Percentiles rank a stretch among this genome's conserved stretches.
Evolutionary conservation across 352 stramenopile species (phyloP).

Genomic region (Phytophthora capsici): DNA sequence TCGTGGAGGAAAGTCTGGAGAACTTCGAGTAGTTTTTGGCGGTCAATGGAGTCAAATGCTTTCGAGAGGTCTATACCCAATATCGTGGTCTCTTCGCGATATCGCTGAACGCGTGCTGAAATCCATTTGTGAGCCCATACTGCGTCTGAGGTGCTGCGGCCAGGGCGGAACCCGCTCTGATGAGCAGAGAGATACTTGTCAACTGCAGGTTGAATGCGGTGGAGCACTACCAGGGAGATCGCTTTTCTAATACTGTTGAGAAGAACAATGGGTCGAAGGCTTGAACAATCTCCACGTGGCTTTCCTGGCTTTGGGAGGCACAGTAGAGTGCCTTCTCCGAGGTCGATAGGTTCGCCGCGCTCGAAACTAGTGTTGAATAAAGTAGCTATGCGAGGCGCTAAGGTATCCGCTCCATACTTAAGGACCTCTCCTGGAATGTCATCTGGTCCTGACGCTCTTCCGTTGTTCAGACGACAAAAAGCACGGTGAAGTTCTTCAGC

Average conservation of each 20-base stretch:
- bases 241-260: slow-evolving; percentile 10
- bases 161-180: neutral
- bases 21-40: neutral
- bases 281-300: neutral
- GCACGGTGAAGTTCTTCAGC: neutral
- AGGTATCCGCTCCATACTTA: slow-evolving; percentile 1
- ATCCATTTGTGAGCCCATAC: slow-evolving; percentile 7
- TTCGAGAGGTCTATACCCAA: slow-evolving; percentile 12
- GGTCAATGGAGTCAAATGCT: slow-evolving; percentile 16
- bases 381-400: neutral
- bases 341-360: neutral
- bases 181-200: neutral
- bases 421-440: slow-evolving; percentile 6
- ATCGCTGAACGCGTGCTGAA: neutral
- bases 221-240: neutral
- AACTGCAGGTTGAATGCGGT: neutral
- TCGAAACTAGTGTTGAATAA: slow-evolving; percentile 3
- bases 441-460: neutral
- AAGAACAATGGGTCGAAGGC: slow-evolving; percentile 9
- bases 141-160: slow-evolving; percentile 1
- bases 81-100: neutral
- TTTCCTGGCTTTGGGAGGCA: slow-evolving; percentile 10
- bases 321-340: neutral
- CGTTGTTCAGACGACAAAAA: neutral
- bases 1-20: neutral